phyloP scores from a whole-genome alignment of 257 asterid genomes.

The Solanum sitiens region DNA sequence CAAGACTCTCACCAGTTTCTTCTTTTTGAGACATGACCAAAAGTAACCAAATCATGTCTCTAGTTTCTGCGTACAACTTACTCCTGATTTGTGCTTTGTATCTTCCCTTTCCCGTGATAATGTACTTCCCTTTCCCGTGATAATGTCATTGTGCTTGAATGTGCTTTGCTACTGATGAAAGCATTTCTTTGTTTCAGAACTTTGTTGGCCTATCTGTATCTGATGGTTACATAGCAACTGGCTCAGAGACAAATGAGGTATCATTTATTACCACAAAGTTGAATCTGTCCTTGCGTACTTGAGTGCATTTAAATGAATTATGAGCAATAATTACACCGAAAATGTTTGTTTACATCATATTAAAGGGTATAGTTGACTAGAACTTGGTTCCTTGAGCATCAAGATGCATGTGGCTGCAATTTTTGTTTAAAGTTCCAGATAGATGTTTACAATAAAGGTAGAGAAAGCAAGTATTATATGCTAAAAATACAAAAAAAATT shows the following conservation, averaged over 20 bases:
- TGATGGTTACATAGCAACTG: conserved; percentile 97
- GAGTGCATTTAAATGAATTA: not conserved
- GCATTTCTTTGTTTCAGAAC: conserved; percentile 46
- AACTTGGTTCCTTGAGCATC: not conserved
- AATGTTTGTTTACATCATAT: not conserved
- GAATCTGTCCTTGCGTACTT: not conserved
- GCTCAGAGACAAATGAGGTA: conserved; percentile 97
- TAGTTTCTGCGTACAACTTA: not conserved
- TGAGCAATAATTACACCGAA: not conserved
- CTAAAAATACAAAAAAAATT: not conserved
- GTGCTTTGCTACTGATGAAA: not conserved
- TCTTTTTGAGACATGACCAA: not conserved
- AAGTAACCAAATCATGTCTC: not conserved
- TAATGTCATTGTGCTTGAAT: not conserved
- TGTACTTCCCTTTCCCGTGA: not conserved
- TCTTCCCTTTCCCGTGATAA: not conserved
- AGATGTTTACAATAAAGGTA: not conserved
- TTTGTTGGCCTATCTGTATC: conserved; percentile 89
- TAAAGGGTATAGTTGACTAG: not conserved
- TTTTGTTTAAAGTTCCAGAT: not conserved
- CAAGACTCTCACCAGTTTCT: not conserved
- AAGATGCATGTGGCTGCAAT: not conserved
- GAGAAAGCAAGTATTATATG: not conserved
- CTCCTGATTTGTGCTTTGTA: not conserved
- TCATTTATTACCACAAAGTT: not conserved